Base-by-base conservation (phyloP, 805 yeast species). In the Candida loeiensis region DNA sequence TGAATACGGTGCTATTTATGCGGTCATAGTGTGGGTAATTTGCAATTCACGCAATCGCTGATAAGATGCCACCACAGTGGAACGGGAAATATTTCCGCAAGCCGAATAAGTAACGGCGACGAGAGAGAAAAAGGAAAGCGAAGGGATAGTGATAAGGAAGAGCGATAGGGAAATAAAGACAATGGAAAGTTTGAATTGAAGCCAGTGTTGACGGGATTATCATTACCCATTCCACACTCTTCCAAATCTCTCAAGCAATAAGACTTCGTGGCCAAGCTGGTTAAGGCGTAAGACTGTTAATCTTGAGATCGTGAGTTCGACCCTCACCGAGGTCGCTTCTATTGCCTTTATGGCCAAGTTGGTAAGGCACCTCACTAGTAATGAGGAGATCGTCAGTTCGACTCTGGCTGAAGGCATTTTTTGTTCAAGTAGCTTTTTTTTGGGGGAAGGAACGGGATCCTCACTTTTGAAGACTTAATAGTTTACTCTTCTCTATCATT, bases 291-390 rank as follows among this genome's bases (percentile, higher is more conserved):
- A 45, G 49, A 45, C 49, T 45, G 49, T 45, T 45, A 45, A 45
- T 45, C 53, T 46, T 46, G 39, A 46, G 49, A 46, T 43, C 49
- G 49, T 46, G 49, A 46, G 49, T 46, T 46, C 49, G 49, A 46
- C 25, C 49, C 49, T 46, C 49, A 46, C 49, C 49, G 49, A 44
- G 49, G 49, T 46, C 40, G 40, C 19, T 25, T 37, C 13, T 6
- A 17, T 13, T 31, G 33, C 33, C 39, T 36, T 26, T 28, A 36
- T 36, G 34, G 39, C 39, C 39, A 28, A 35, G 38, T 35, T 35
- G 38, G 38, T 35, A 35, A 35, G 38, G 38, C 38, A 35, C 38
- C 38, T 35, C 38, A 35, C 38, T 35, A 35, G 38, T 35, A 35
- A 35, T 35, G 38, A 35, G 38, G 38, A 35, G 38, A 35, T 35